Evolutionary conservation across 129 eudicot genomes (phyloP).

Genomic region (Centella asiatica): DNA sequence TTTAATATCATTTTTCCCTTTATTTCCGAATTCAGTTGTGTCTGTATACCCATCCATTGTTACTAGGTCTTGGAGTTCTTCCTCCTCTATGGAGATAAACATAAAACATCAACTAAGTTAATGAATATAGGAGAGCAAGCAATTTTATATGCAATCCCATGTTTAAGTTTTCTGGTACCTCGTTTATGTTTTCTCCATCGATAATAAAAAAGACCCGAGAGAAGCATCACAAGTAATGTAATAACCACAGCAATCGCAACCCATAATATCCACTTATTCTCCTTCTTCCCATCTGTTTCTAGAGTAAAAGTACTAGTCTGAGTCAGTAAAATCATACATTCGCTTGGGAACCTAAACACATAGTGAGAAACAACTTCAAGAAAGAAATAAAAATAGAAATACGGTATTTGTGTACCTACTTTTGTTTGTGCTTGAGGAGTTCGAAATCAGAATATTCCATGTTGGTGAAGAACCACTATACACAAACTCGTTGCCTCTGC

Average conservation of each 20-base stretch:
- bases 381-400: neutral
- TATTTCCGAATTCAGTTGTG: neutral
- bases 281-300: constrained; percentile 4
- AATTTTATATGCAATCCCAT: neutral
- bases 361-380: neutral
- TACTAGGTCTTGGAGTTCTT: neutral
- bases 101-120: neutral
- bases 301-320: neutral
- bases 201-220: neutral
- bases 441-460: constrained; percentile 17
- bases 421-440: constrained; percentile 13
- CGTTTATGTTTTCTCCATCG: too few species aligned
- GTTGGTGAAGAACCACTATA: constrained; percentile 10
- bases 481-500: constrained; percentile 3
- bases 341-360: neutral
- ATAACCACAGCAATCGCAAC: neutral
- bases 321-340: neutral
- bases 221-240: constrained; percentile 1
- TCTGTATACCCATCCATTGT: neutral
- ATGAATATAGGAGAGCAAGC: neutral
- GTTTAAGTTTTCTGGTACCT: neutral
- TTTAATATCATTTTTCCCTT: constrained; percentile 16
- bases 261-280: constrained; percentile 8
- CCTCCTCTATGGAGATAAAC: neutral
- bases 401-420: neutral